phyloP scores from a whole-genome alignment of 1,139 yeast species.

The Lodderomyces parapsilosis region DNA sequence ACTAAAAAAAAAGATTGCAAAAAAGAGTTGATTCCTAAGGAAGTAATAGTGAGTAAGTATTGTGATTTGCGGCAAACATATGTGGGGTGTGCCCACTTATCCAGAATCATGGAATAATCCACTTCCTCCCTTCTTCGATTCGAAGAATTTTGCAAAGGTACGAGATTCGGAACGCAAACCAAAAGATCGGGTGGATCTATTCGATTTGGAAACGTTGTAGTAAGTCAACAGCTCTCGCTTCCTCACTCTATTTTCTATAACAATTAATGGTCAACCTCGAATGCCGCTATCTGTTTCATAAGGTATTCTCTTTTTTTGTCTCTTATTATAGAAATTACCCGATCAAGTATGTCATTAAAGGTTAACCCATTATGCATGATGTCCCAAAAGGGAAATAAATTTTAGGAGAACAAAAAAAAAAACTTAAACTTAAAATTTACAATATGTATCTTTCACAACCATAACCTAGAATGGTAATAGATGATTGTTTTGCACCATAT shows the following conservation, averaged over 20 bases:
- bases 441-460: neutral
- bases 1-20: neutral
- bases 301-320: neutral
- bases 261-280: no score
- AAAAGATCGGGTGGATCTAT: neutral
- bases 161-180: neutral
- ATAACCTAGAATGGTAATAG: slow-evolving; percentile 1
- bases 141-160: neutral
- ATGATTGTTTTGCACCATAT: neutral
- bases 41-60: neutral
- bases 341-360: neutral
- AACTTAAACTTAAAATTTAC: neutral
- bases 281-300: no score
- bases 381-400: slow-evolving; percentile 3
- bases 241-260: neutral
- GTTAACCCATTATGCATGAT: slow-evolving; percentile 1
- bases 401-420: neutral
- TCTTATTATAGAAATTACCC: neutral
- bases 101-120: no score
- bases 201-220: no score
- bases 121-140: neutral
- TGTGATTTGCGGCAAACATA: neutral
- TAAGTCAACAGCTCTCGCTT: no score
- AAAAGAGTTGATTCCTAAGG: no score
- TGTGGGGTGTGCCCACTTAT: no score